phyloP scores from a whole-genome alignment of 2,329 filamentous ascomycete genomes.

The Blastomyces parvus region DNA sequence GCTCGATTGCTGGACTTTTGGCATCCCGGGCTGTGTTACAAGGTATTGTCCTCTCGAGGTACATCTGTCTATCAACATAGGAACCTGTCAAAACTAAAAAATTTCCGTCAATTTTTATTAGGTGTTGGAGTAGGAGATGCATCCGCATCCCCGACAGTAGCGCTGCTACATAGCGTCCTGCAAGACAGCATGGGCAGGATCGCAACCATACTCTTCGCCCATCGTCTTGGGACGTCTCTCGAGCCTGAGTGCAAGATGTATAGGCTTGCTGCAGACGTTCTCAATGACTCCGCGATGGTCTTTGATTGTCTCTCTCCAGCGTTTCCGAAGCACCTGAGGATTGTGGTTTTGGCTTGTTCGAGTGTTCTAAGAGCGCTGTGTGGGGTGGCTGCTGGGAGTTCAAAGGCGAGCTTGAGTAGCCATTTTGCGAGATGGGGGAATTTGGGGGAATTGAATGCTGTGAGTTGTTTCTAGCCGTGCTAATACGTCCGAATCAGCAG shows the following conservation, averaged over 20 bases:
- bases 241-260: constrained; percentile 89
- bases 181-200: constrained; percentile 73
- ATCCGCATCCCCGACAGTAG: constrained; percentile 65
- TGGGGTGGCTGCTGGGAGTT: constrained; percentile 79
- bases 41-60: constrained; percentile 35
- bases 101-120: constrained; percentile 19
- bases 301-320: constrained; percentile 74
- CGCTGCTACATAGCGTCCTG: constrained; percentile 70
- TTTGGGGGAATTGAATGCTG: constrained; percentile 82
- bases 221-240: constrained; percentile 68
- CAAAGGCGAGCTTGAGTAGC: constrained; percentile 81
- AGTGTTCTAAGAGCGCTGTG: constrained; percentile 62
- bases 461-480: constrained; percentile 29
- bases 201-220: constrained; percentile 78
- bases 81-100: constrained; percentile 12
- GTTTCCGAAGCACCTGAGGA: constrained; percentile 51
- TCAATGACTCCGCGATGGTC: constrained; percentile 79
- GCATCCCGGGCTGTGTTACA: constrained; percentile 75
- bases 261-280: constrained; percentile 73
- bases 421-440: constrained; percentile 87
- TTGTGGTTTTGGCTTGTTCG: constrained; percentile 49
- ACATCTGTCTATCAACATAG: constrained; percentile 5
- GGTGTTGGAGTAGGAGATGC: constrained; percentile 78
- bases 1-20: constrained; percentile 46
- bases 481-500: too few relatives aligned